Evolutionary conservation across 2,329 filamentous ascomycete species (phyloP).

Genomic region (Aspergillus flavus): DNA sequence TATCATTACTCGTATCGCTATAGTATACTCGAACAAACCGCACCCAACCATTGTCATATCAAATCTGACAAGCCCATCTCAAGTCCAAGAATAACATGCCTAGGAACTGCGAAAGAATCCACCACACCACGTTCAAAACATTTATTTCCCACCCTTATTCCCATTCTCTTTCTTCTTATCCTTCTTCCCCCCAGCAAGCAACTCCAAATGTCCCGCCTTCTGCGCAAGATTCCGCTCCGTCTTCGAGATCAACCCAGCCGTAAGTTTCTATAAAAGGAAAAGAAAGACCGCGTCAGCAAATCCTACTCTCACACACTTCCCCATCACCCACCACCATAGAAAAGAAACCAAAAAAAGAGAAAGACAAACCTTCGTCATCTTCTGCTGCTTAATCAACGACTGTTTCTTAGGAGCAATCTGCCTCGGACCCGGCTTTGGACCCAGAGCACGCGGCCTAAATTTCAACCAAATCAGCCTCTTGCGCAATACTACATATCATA

Average conservation of each 20-base stretch:
- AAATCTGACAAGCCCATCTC: background rate
- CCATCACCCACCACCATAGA: background rate
- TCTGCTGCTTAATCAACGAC: conserved; percentile 60
- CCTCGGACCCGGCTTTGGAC: conserved; percentile 51
- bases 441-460: background rate
- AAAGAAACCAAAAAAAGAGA: background rate
- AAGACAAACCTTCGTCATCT: conserved; percentile 60
- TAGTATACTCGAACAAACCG: background rate
- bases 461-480: too few species aligned
- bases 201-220: conserved; percentile 70
- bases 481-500: too few species aligned
- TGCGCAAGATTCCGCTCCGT: conserved; percentile 70
- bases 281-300: background rate
- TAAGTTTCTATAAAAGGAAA: conserved; percentile 54
- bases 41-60: background rate
- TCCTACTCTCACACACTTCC: too few species aligned
- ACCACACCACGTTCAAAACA: background rate
- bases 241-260: conserved; percentile 62
- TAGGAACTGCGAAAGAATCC: background rate
- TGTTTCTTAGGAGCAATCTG: conserved; percentile 69
- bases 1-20: conserved; percentile 19
- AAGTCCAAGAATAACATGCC: background rate
- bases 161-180: conserved; percentile 48
- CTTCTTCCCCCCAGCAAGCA: conserved; percentile 69
- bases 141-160: conserved; percentile 31